Evolutionary conservation across 108 stramenopile species (phyloP).

Genomic region (Aurantiochytrium sp.): DNA sequence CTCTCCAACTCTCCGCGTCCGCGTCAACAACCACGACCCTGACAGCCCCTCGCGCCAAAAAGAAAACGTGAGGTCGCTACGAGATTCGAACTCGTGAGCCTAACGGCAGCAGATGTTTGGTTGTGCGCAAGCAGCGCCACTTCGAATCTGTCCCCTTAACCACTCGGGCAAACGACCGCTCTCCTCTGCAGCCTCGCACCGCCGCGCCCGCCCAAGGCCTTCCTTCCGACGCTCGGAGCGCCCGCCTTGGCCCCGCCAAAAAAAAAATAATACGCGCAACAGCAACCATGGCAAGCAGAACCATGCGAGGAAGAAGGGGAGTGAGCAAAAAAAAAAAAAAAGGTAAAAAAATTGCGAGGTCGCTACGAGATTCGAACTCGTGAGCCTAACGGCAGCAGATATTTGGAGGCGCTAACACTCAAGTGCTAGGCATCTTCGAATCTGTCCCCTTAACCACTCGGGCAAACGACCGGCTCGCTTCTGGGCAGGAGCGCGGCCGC

Average conservation of each 20-base stretch:
- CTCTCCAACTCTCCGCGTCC: no score
- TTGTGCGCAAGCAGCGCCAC: not conserved
- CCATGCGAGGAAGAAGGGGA: no score
- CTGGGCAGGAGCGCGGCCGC: no score
- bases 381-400: not conserved
- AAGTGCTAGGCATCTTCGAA: not conserved
- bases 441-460: slow-evolving; percentile 9
- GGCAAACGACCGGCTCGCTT: not conserved
- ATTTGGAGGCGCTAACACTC: not conserved
- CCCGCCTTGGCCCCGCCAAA: not conserved
- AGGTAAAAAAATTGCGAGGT: not conserved
- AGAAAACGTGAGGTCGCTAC: not conserved
- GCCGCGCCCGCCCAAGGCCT: no score
- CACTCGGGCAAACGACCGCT: not conserved
- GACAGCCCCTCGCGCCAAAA: not conserved
- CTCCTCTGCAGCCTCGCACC: no score
- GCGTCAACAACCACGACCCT: no score
- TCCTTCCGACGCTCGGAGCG: no score
- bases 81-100: slow-evolving; percentile 5
- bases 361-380: slow-evolving; percentile 9
- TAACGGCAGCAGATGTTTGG: not conserved
- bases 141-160: slow-evolving; percentile 9
- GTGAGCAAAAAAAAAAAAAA: not conserved
- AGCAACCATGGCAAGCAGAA: no score
- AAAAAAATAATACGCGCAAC: not conserved